phyloP scores from a whole-genome alignment of 139 green algal genomes.

The Tetraselmis chui region DNA sequence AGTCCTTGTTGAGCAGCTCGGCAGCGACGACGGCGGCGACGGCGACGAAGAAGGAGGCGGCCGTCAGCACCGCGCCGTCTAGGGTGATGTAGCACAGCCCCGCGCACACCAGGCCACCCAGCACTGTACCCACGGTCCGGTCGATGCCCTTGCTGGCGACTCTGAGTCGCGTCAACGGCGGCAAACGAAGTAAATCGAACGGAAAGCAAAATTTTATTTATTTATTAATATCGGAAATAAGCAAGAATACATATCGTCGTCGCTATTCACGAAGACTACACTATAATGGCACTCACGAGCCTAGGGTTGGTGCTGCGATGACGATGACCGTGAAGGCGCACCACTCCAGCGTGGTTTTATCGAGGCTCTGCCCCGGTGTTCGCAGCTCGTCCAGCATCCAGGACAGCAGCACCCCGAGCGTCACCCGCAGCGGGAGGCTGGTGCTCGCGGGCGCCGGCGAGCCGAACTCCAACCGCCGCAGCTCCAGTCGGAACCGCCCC shows the following conservation, averaged over 20 bases:
- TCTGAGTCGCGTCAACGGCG: no score
- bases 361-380: neutral
- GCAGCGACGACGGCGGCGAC: neutral
- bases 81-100: neutral
- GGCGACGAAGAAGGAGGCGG: neutral
- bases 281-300: no score
- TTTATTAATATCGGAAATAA: no score
- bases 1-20: neutral
- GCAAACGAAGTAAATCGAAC: no score
- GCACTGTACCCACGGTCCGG: neutral
- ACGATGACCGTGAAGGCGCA: neutral
- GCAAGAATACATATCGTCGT: no score
- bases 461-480: neutral
- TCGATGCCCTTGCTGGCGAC: neutral
- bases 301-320: neutral
- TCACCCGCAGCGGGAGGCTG: neutral
- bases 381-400: neutral
- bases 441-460: neutral
- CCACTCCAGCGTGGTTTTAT: neutral
- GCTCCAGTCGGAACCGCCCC: no score
- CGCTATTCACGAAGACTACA: no score
- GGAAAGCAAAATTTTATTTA: no score
- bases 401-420: neutral
- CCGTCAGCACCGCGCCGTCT: neutral
- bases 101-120: neutral